These are phyloP conservation scores for Phaeosphaeria sp. DNA, from an alignment of 2,329 filamentous ascomycete species.

Conservation along the genomic window DNA sequence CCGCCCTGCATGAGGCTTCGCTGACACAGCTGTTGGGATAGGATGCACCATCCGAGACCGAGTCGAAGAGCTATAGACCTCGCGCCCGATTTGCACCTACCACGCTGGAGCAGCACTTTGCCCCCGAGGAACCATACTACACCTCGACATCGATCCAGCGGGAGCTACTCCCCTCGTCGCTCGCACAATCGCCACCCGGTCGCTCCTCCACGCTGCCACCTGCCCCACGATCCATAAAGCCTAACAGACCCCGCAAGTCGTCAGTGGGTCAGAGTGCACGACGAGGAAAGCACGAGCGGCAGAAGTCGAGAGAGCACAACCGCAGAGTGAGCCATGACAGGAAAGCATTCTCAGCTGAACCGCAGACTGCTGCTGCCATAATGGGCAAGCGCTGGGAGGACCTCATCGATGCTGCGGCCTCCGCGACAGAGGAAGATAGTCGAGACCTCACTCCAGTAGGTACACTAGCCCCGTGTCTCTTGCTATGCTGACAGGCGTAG, in stretches of 20 bases:
- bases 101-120: slow-evolving; percentile 73
- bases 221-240: slow-evolving; percentile 74
- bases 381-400: slow-evolving; percentile 95
- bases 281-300: slow-evolving; percentile 79
- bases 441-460: slow-evolving; percentile 84
- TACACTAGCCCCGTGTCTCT: slow-evolving; percentile 26
- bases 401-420: slow-evolving; percentile 91
- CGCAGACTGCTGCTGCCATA: slow-evolving; percentile 71
- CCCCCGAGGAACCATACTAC: slow-evolving; percentile 52
- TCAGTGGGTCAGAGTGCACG: slow-evolving; percentile 82
- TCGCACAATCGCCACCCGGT: slow-evolving; percentile 81
- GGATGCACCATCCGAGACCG: slow-evolving; percentile 48
- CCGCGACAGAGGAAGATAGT: slow-evolving; percentile 90
- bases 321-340: slow-evolving; percentile 76
- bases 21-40: slow-evolving; percentile 34
- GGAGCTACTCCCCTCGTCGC: slow-evolving; percentile 81
- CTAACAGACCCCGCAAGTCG: slow-evolving; percentile 78
- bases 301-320: slow-evolving; percentile 75
- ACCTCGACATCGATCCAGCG: slow-evolving; percentile 66
- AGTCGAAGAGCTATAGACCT: slow-evolving; percentile 46
- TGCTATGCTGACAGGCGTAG: slow-evolving; percentile 38
- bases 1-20: slow-evolving; percentile 9
- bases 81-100: slow-evolving; percentile 49
- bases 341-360: slow-evolving; percentile 87
- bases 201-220: slow-evolving; percentile 89